These are phyloP conservation scores for Tetrahymena thermophila DNA, from an alignment of 73 alveolate species.

Conservation along the genomic window DNA sequence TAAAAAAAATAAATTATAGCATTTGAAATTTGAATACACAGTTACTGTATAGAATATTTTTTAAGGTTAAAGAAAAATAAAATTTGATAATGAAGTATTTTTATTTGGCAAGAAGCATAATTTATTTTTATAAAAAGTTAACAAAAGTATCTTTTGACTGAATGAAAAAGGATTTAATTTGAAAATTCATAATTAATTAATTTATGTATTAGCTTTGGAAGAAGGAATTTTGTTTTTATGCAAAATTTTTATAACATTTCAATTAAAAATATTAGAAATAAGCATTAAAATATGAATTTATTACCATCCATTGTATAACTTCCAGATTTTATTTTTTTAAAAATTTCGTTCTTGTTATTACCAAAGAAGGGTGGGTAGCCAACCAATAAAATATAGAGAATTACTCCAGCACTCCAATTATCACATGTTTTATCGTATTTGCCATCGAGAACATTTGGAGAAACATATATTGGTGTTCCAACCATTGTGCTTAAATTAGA, in stretches of 20 bases:
- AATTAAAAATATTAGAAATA: background rate
- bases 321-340: background rate
- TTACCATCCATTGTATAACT: background rate
- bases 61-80: too few relatives aligned
- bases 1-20: background rate
- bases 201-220: too few relatives aligned
- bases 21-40: background rate
- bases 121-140: too few relatives aligned
- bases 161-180: too few relatives aligned
- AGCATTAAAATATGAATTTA: background rate
- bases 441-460: conserved; percentile 51
- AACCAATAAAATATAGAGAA: conserved; percentile 13
- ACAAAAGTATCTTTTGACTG: too few relatives aligned
- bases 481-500: conserved; percentile 18
- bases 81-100: too few relatives aligned
- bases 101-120: too few relatives aligned
- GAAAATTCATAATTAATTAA: too few relatives aligned
- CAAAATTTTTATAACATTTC: too few relatives aligned
- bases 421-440: conserved; percentile 41
- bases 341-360: background rate
- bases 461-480: conserved; percentile 51
- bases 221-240: too few relatives aligned
- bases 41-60: too few relatives aligned
- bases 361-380: conserved; percentile 48
- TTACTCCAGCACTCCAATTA: conserved; percentile 48